These are phyloP conservation scores for Rhodomyrtus tomentosa DNA, from an alignment of 345 rosid species.

Conservation along the genomic window DNA sequence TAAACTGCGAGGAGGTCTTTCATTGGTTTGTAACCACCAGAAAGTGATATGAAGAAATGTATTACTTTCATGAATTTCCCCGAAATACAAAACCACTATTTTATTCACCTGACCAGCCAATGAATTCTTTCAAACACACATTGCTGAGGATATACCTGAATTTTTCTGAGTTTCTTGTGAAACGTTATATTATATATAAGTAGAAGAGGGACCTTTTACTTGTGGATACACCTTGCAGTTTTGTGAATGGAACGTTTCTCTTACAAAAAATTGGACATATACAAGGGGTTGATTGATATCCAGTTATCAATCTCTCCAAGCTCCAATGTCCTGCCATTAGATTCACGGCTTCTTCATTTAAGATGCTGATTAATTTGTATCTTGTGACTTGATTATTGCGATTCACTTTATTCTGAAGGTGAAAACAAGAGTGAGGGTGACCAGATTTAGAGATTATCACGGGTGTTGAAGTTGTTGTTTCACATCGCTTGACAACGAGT, in stretches of 20 bases:
- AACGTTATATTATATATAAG: not conserved
- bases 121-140: not conserved
- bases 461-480: too few species aligned
- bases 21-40: not conserved
- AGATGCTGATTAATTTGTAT: not conserved
- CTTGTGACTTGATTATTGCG: not conserved
- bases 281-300: not conserved
- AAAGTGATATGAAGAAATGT: not conserved
- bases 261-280: not conserved
- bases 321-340: not conserved
- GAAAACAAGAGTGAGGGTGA: not conserved
- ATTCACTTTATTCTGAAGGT: not conserved
- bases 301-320: not conserved
- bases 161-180: not conserved
- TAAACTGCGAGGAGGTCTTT: not conserved
- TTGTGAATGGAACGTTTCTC: not conserved
- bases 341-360: not conserved
- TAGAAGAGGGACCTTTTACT: not conserved
- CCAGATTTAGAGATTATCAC: not conserved
- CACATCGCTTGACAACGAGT: too few species aligned
- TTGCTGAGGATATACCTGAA: not conserved
- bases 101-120: not conserved
- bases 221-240: not conserved
- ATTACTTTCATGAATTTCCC: not conserved
- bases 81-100: not conserved